Evolutionary conservation across 2,329 filamentous ascomycete genomes (phyloP).

Genomic region (Aspergillus sp.): DNA sequence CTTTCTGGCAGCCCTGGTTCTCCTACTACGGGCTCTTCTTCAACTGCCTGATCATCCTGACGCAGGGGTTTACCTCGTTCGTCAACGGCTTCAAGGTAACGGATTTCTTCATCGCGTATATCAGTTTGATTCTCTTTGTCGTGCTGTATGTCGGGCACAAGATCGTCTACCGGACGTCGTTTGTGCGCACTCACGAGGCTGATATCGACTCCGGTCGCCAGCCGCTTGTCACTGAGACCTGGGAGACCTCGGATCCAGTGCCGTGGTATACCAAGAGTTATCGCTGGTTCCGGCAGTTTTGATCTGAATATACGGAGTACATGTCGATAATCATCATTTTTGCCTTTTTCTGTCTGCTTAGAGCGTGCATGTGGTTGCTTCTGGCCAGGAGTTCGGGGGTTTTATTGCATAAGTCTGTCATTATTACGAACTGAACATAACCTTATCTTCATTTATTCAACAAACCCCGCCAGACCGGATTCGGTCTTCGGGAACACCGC

Average conservation of each 20-base stretch:
- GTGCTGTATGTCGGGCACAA: slow-evolving; percentile 57
- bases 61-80: slow-evolving; percentile 62
- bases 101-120: slow-evolving; percentile 57
- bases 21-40: slow-evolving; percentile 60
- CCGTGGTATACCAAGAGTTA: slow-evolving; percentile 11
- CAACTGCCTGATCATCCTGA: slow-evolving; percentile 56
- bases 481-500: no score
- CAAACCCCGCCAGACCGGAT: no score
- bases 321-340: no score
- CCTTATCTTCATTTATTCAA: no score
- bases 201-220: slow-evolving; percentile 37
- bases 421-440: no score
- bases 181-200: slow-evolving; percentile 33
- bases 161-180: slow-evolving; percentile 27
- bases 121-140: slow-evolving; percentile 57
- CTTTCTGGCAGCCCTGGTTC: slow-evolving; percentile 55
- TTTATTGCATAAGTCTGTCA: no score
- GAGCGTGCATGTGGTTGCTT: not conserved
- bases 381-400: no score
- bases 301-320: not conserved
- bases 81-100: slow-evolving; percentile 51
- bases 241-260: slow-evolving; percentile 21
- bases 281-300: not conserved
- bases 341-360: not conserved
- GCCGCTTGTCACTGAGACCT: slow-evolving; percentile 27